These are phyloP conservation scores for Spongispora temasekensis DNA, from an alignment of 1,284 basidiomycete species.

Conservation along the genomic window DNA sequence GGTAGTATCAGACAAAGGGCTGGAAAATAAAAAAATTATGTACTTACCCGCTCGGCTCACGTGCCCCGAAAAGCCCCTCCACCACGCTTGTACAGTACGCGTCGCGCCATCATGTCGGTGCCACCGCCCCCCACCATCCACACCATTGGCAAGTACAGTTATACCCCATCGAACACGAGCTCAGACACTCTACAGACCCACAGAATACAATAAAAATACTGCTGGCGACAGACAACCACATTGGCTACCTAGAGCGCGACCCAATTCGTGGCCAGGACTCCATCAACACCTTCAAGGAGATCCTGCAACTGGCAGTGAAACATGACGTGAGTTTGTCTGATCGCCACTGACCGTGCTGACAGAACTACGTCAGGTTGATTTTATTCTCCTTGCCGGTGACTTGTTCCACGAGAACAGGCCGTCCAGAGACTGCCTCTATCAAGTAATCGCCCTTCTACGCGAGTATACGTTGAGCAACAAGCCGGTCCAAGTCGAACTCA, in stretches of 20 bases:
- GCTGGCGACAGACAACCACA: constrained; percentile 93
- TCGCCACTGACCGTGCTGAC: constrained; percentile 7
- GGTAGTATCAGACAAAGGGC: too few relatives aligned
- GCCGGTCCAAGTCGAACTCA: constrained; percentile 85
- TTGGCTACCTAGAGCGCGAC: constrained; percentile 95
- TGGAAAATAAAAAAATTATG: too few relatives aligned
- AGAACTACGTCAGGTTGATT: constrained; percentile 70
- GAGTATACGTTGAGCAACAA: constrained; percentile 90
- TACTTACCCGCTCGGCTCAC: too few relatives aligned
- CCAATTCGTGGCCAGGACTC: constrained; percentile 94
- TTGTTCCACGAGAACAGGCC: constrained; percentile 98
- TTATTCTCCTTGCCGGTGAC: constrained; percentile 93
- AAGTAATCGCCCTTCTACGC: constrained; percentile 85
- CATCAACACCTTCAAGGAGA: constrained; percentile 94
- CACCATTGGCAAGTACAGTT: constrained; percentile 39
- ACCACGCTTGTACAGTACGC: too few relatives aligned
- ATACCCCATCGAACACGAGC: too few relatives aligned
- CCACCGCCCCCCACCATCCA: constrained; percentile 38
- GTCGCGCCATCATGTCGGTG: too few relatives aligned
- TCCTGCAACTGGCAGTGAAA: constrained; percentile 87
- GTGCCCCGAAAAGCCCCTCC: too few relatives aligned
- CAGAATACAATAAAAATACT: constrained; percentile 81
- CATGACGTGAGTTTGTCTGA: constrained; percentile 64
- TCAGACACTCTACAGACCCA: constrained; percentile 41
- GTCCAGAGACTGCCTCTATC: constrained; percentile 85